Evolutionary conservation across 805 yeast species (phyloP), one percentile per base, ranked within the genome.

Genomic region (Wickerhamiella bombiphila): DNA sequence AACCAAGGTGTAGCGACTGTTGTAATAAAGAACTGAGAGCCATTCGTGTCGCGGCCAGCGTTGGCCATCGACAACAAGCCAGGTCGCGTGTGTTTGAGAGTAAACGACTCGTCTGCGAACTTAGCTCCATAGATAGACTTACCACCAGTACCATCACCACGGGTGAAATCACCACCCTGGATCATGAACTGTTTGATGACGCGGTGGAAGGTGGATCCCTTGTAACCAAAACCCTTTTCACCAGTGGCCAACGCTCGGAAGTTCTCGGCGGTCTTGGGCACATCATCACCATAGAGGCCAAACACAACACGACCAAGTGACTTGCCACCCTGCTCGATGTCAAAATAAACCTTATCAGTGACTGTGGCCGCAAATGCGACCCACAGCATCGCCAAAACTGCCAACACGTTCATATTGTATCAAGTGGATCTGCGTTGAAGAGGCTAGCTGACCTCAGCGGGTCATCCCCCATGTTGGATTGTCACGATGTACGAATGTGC

Each of bases 1-100:
- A 91, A 72, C 97, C 98, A 91, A 35, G 77, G 64, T 40, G 95
- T 82, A 25, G 72, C 69, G 17, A 80, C 94, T 20, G 96, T 86
- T 54, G 94, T 85, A 64, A 91, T 79, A 70, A 86, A 86, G 58
- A 86, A 86, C 63, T 85, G 96, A 26, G 94, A 83, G 16, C 95
- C 95, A 58, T 85, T 85, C 49, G 68, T 63, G 54, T 63, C 71
- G 45, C 65, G 58, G 45, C 85, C 85, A 16, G 83, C 77, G 51
- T 76, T 76, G 56, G 85, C 85, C 85, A 76, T 76, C 15, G 81
- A 74, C 55, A 76, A 60, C 45, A 73, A 57, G 56, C 77, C 79
- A 34, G 79, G 77, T 60, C 76, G 69, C 54, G 65, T 73, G 51
- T 62, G 66, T 58, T 61, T 61, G 46, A 63, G 54, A 71, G 70